Conservation (phyloP, 768 basidiomycete species). For the Suillus plorans region DNA sequence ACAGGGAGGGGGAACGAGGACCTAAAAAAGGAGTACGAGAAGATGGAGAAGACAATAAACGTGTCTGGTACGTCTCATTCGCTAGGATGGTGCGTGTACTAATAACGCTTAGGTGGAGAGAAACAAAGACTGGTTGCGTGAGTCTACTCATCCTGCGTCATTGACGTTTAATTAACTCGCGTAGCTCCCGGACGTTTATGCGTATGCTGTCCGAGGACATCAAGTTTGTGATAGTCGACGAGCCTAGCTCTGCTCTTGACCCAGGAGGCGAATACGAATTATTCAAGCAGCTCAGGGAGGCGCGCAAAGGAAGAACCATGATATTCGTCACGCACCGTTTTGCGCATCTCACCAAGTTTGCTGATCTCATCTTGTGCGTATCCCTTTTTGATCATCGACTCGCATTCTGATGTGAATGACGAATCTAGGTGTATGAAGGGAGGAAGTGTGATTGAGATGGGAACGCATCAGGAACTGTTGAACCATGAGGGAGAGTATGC, state of each 20-base stretch:
- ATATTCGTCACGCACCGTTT: constrained; percentile 42
- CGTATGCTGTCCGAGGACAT: constrained; percentile 32
- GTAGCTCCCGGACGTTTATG: constrained; percentile 41
- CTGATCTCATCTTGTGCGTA: constrained; percentile 38
- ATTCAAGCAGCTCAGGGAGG: constrained; percentile 26
- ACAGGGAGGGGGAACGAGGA: constrained; percentile 13
- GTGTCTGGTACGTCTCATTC: constrained; percentile 23
- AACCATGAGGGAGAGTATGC: constrained; percentile 32
- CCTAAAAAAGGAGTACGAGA: constrained; percentile 16
- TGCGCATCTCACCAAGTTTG: constrained; percentile 36
- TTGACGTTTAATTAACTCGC: background rate
- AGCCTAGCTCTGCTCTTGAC: constrained; percentile 40
- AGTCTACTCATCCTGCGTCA: background rate
- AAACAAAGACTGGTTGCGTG: constrained; percentile 32
- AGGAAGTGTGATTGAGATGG: constrained; percentile 31
- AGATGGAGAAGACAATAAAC: constrained; percentile 18
- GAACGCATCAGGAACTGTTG: constrained; percentile 33
- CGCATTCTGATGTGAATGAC: background rate
- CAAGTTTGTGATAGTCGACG: constrained; percentile 34
- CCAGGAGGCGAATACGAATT: constrained; percentile 34
- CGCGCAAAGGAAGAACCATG: constrained; percentile 36
- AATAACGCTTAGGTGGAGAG: constrained; percentile 24
- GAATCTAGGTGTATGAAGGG: constrained; percentile 33
- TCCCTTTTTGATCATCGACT: background rate
- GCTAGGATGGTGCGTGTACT: background rate